Conservation (phyloP, 2,329 filamentous ascomycete species). For the Cercospora sp. region DNA sequence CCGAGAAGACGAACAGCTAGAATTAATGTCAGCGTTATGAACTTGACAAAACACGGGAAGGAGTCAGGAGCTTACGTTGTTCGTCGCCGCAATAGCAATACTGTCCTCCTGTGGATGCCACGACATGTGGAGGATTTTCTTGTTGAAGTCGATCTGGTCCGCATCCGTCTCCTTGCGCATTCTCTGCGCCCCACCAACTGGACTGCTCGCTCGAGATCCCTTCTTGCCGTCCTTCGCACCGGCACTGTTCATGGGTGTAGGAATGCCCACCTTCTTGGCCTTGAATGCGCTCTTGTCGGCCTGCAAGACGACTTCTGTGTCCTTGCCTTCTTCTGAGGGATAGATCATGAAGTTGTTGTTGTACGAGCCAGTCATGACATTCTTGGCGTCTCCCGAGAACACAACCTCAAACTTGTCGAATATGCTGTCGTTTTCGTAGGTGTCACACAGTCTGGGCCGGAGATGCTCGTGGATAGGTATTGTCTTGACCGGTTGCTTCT, state of each 20-base stretch:
- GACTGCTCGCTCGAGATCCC: conserved; percentile 84
- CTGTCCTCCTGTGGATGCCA: conserved; percentile 99
- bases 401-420: conserved; percentile 99
- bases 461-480: conserved; percentile 98
- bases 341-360: conserved; percentile 99
- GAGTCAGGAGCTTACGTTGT: conserved; percentile 73
- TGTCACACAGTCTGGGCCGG: conserved; percentile 89
- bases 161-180: conserved; percentile 99
- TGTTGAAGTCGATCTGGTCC: conserved; percentile 99
- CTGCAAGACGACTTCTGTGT: conserved; percentile 95
- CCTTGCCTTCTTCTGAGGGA: conserved; percentile 90
- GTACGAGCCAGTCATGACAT: conserved; percentile 99
- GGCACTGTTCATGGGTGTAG: conserved; percentile 88
- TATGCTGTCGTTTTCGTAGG: conserved; percentile 98
- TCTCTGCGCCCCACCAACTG: conserved; percentile 81
- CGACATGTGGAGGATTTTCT: conserved; percentile 99
- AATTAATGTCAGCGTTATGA: conserved; percentile 22
- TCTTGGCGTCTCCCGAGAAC: conserved; percentile 96
- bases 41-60: background rate
- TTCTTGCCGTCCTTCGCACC: conserved; percentile 63
- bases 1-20: conserved; percentile 59
- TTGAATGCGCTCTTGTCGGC: conserved; percentile 99
- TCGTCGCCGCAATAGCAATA: conserved; percentile 98
- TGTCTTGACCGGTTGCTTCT: conserved; percentile 93
- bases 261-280: conserved; percentile 98